Evolutionary conservation across 2,329 filamentous ascomycete genomes (phyloP), one percentile per base, ranked within the genome.

Genomic region (Aureobasidium vineae): DNA sequence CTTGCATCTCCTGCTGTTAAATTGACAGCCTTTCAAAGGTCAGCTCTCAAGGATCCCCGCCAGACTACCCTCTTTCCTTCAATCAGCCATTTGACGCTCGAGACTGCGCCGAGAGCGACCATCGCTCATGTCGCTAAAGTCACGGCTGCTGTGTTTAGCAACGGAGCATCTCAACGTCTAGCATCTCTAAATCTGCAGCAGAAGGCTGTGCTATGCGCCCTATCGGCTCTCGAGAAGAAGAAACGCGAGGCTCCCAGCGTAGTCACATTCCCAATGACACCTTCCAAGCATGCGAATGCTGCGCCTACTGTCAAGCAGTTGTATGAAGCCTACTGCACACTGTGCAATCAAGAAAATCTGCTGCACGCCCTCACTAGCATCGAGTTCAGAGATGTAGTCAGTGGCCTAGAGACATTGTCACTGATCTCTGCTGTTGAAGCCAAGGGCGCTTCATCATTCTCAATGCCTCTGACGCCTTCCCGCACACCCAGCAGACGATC

Each of bases 111-210:
- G 3, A 88, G 93, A 68, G 95, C 92, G 38, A 92, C 88, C 33
- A 96, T 99, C 70, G 87, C 87, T 0, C 95, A 99, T 75, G 86
- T 99, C 73, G 96, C 95, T 75, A 92, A 91, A 72, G 89, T 98
- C 68, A 97, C 95, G 0, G 88, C 93, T 0, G 87, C 91, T 4
- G 90, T 92, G 1, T 97, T 99, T 77, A 91, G 90, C 75, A 94
- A 97, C 72, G 93, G 93, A 41, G 90, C 92, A 1, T 86, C 84
- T 15, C 92, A 97, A 72, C 87, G 95, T 67, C 86, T 99, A 16
- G 89, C 90, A 76, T 88, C 88, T 5, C 85, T 99, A 66, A 99
- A 98, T 75, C 84, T 99, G 2, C 96, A 99, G 75, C 95, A 99
- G 77, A 98, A 97, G 77, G 95, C 94, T 4, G 92, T 94, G 0